A percentile compares a stretch with the other conserved stretches of the same genome.
Conservation (phyloP, 2,329 filamentous ascomycete genomes). For the Colletotrichum orchidophilum region DNA sequence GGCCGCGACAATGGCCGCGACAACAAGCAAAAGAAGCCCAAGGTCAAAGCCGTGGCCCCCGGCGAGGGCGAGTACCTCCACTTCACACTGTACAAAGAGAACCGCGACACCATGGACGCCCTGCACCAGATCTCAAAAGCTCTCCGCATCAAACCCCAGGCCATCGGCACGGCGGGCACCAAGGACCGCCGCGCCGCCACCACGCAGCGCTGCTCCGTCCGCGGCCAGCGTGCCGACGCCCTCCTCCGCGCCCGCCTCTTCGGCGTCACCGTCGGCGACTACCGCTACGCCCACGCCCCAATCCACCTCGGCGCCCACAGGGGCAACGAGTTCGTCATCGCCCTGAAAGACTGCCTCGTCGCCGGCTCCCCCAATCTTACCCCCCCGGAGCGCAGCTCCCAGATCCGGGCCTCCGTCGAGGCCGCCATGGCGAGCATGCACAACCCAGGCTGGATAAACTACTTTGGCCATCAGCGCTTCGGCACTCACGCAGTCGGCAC, state of each 20-base stretch:
- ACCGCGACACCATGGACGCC: slow-evolving; percentile 95
- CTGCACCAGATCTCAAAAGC: slow-evolving; percentile 79
- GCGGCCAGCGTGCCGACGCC: slow-evolving; percentile 60
- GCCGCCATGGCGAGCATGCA: slow-evolving; percentile 73
- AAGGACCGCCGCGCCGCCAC: slow-evolving; percentile 92
- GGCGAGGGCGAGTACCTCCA: slow-evolving; percentile 79
- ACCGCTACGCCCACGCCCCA: slow-evolving; percentile 75
- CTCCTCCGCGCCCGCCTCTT: slow-evolving; percentile 72
- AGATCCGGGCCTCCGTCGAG: slow-evolving; percentile 51
- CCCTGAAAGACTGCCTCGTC: slow-evolving; percentile 84
- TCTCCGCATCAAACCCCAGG: slow-evolving; percentile 77
- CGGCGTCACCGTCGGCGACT: slow-evolving; percentile 79
- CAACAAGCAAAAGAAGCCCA: slow-evolving; percentile 27
- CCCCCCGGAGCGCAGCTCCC: slow-evolving; percentile 39
- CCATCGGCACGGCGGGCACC: slow-evolving; percentile 82
- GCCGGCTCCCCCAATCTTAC: slow-evolving; percentile 30
- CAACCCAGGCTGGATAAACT: slow-evolving; percentile 90
- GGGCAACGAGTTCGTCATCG: slow-evolving; percentile 94
- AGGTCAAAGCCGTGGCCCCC: slow-evolving; percentile 31
- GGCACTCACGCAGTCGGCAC: slow-evolving; percentile 89
- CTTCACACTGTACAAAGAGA: slow-evolving; percentile 95
- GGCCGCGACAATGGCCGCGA: slow-evolving; percentile 39
- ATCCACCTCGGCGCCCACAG: slow-evolving; percentile 84
- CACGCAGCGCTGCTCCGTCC: slow-evolving; percentile 79
- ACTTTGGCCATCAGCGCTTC: slow-evolving; percentile 97